Evolutionary conservation across 495 filamentous ascomycete genomes (phyloP), one percentile per base, ranked within the genome.

Genomic region (Hypoxylon fuscum): DNA sequence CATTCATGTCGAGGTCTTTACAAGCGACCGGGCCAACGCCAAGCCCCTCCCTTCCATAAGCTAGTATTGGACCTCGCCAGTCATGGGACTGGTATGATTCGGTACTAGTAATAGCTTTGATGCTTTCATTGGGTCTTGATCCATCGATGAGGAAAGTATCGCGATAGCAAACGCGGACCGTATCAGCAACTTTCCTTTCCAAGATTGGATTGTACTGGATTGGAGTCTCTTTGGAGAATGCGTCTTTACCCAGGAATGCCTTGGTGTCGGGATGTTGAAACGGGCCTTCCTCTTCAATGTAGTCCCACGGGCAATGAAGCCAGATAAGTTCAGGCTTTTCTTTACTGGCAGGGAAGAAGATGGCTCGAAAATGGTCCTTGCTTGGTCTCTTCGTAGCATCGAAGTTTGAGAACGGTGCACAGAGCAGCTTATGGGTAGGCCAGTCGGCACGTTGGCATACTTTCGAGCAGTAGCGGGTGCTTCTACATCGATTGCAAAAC

Each of bases 401-500:
- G 57, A 59, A 60, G 23, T 62, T 48, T 25, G 50, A 12, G 44
- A 70, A 68, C 2, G 61, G 17, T 11, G 46, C 8, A 21, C 73
- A 75, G 37, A 75, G 71, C 3, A 74, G 46, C 22, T 69, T 71
- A 50, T 75, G 73, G 1, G 57, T 44, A 29, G 58, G 50, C 72
- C 68, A 72, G 55, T 77, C 73, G 18, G 23, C 41, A 9, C 55
- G 45, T 31, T 72, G 72, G 31, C 69, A 76, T 43, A 31, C 32
- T 29, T 46, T 59, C 0, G 73, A 75, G 67, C 74, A 76, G 49
- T 75, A 77, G 1, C 47, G 31, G 15, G 14, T 20, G 11, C 15
- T 46, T 35, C 46, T 52, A 27, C 56, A 60, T 32, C 40, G 40
- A 21, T 52, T 22, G 44, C 58, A 67, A 21, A 57, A 17, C 1